A percentile compares a stretch with the other conserved stretches of the same genome.
phyloP scores from a whole-genome alignment of 2,329 filamentous ascomycete genomes.

The Fusarium marasasianum region DNA sequence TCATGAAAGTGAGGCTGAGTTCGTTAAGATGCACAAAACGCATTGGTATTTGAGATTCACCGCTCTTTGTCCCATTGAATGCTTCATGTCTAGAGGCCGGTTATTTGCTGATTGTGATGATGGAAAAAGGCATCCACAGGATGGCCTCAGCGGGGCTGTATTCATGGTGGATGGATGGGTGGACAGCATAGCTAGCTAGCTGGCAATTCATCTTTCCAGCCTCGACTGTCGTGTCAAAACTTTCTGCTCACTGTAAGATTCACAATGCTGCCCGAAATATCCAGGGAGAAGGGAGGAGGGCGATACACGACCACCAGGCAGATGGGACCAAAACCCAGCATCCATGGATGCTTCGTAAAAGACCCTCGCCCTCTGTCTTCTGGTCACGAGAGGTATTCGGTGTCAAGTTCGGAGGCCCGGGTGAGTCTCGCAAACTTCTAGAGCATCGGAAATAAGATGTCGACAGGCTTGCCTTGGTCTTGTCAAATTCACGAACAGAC shows the following conservation, averaged over 20 bases:
- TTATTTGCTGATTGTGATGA: constrained; percentile 7
- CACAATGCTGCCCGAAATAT: neutral
- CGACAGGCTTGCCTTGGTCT: neutral
- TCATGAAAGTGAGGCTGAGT: constrained; percentile 15
- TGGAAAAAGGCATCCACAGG: constrained; percentile 22
- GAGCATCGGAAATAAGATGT: neutral
- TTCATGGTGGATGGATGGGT: constrained; percentile 13
- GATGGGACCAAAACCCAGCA: neutral
- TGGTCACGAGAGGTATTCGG: neutral
- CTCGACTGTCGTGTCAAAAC: neutral
- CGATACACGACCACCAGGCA: neutral
- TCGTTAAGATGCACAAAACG: neutral
- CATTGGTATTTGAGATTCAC: neutral
- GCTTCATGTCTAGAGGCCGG: neutral
- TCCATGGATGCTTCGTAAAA: neutral
- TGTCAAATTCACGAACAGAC: neutral
- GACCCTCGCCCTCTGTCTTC: neutral
- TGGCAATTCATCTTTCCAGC: neutral
- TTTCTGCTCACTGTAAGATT: neutral
- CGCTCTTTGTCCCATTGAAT: constrained; percentile 12
- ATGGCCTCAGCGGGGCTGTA: constrained; percentile 25
- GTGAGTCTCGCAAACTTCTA: neutral
- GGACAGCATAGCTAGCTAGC: neutral
- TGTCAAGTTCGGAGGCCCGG: neutral
- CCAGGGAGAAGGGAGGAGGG: neutral